Base-by-base conservation (phyloP, 1,284 basidiomycete genomes). In the Tranzscheliella williamsii region DNA sequence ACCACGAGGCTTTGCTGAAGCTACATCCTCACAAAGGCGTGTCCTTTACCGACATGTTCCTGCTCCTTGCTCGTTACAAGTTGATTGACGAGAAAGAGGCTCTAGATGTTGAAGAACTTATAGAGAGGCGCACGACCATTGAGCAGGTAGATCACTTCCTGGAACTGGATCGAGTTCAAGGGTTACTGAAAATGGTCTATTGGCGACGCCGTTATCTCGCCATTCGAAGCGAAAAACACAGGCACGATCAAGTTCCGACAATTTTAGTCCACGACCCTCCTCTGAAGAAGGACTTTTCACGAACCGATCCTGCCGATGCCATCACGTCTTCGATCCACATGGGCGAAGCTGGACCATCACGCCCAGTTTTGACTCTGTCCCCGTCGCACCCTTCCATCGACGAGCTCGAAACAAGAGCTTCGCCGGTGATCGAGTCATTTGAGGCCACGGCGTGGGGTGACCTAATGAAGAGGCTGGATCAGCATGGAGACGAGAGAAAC, bases 21-120 rank as follows among this genome's bases (percentile, higher is more conserved):
- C 83, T 88, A 54, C 84, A 88, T 57, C 58, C 67, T 2, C 55
- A 47, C 38, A 70, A 72, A n/a, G 70, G 93, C 8, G 89, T 98
- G 54, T 88, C 90, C 16, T 97, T 97, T 80, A 90, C 86, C 5
- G 84, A 87, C 33, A 95, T 96, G 91, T 83, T 97, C 12, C 75
- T 89, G 36, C 80, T 97, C 43, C 80, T 98, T 24, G 89, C 91
- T 0, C 92, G 95, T 75, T 87, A 96, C 79, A 94, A 90, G 78
- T 81, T 97, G 48, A 91, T 97, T 64, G 84, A 91, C 51, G 91
- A 95, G 75, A 85, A 35, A 5, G 53, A 64, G 9, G 70, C 75
- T 16, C 53, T 78, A 23, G 61, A 60, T 31, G 44, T 76, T 20
- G 63, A 70, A 16, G 75, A 78, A 45, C 60, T 76, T 11, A 57